Evolutionary conservation across 345 rosid genomes (phyloP).

Genomic region (Zanthoxylum bungeanum): DNA sequence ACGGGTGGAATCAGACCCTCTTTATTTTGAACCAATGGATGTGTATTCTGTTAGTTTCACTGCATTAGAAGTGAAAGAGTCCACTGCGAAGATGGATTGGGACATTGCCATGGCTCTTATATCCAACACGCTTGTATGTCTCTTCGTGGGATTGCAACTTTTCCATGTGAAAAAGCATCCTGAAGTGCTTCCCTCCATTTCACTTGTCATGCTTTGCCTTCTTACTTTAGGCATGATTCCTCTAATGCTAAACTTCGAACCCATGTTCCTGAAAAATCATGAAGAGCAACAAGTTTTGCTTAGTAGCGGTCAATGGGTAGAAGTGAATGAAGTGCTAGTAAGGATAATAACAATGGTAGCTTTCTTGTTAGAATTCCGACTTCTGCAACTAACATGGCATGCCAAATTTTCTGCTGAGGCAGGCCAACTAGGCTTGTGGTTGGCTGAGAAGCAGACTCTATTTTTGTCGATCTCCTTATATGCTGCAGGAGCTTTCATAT

Average conservation of each 20-base stretch:
- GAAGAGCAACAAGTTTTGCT: constrained; percentile 13
- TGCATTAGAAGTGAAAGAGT: constrained; percentile 5
- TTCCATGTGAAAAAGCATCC: constrained; percentile 37
- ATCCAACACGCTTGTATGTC: constrained; percentile 37
- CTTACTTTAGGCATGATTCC: constrained; percentile 45
- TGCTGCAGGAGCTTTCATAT: constrained; percentile 31
- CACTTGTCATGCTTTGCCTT: constrained; percentile 42
- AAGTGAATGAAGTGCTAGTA: constrained; percentile 38
- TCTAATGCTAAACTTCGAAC: constrained; percentile 40
- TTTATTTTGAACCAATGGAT: constrained; percentile 26
- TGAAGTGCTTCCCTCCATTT: constrained; percentile 33
- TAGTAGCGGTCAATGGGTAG: constrained; percentile 31
- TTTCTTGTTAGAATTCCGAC: constrained; percentile 38
- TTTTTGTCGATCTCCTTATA: constrained; percentile 25
- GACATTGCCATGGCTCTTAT: constrained; percentile 41
- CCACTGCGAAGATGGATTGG: constrained; percentile 42
- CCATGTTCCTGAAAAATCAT: constrained; percentile 22
- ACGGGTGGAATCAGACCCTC: constrained; percentile 28
- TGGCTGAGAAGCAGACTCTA: too few species aligned
- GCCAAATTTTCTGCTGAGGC: constrained; percentile 24
- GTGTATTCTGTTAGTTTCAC: constrained; percentile 24
- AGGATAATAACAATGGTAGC: constrained; percentile 44
- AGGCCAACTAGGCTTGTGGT: too few species aligned
- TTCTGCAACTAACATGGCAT: constrained; percentile 40
- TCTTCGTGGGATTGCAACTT: constrained; percentile 38